Base-by-base conservation (phyloP, 78 protist genomes). In the Abeoforma whisleri region DNA sequence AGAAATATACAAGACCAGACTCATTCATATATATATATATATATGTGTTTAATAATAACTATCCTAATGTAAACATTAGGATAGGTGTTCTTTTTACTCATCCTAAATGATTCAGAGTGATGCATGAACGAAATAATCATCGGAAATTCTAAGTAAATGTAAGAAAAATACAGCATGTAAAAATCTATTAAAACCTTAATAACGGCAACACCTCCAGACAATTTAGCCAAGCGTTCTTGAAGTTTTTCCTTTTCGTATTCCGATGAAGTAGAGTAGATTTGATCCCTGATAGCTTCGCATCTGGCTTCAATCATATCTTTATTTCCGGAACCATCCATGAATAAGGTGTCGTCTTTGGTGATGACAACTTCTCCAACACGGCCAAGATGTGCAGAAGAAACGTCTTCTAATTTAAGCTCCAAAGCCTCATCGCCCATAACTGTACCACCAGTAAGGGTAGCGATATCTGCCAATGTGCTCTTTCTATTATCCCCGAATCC, bases 401-500 rank as follows among this genome's bases (percentile, higher is more conserved):
- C 81, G 33, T 84, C 76, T 34, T 87, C 86, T 32, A 79, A 33
- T 35, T 68, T 87, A 19, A 70, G n/a, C 57, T 34, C 86, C 1
- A 86, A 91, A 25, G 86, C 74, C 32, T 92, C 93, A 35, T 90
- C 93, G 81, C 94, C 86, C 16, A 94, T 35, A 31, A 91, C 80
- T 68, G 86, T 68, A 40, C 93, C 95, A 62, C 99, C 99, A 35
- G 98, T 96, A 40, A 95, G 75, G 62, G 95, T 87, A 16, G 99
- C 98, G 69, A 98, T 91, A 86, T 98, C 99, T 89, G 96, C 96
- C 77, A 98, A 81, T 36, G 68, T 91, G 80, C 89, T 92, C 91
- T 90, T 93, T 76, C 98, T 90, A 90, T 90, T 81, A 89, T 98
- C 99, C 28, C 99, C 99, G 85, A 95, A 98, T 72, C 99, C 99